Conservation (phyloP, 2,329 filamentous ascomycete genomes). For the Nothophaeocryptopus gaeumannii region DNA sequence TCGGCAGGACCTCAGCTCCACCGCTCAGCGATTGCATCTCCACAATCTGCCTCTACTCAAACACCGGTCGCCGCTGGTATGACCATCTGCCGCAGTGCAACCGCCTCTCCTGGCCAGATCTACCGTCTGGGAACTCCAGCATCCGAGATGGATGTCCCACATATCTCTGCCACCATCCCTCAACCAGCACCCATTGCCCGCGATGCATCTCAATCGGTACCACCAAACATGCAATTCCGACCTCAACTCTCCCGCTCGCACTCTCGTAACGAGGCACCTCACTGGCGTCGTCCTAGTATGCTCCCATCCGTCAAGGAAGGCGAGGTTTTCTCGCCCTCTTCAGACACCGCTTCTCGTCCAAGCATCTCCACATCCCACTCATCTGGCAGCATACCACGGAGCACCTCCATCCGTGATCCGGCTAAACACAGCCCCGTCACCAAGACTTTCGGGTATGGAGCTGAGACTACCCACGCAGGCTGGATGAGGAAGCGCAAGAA, state of each 20-base stretch:
- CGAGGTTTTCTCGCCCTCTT: conserved; percentile 28
- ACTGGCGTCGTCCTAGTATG: conserved; percentile 63
- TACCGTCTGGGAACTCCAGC: conserved; percentile 83
- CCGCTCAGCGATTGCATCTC: conserved; percentile 16
- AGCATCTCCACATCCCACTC: conserved; percentile 27
- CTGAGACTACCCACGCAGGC: conserved; percentile 61
- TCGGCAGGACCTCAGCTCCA: conserved; percentile 37
- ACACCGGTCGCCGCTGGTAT: conserved; percentile 31
- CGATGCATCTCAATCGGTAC: conserved; percentile 83
- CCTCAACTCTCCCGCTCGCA: conserved; percentile 40
- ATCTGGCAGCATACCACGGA: conserved; percentile 18
- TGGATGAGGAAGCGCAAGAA: conserved; percentile 96
- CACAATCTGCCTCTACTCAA: conserved; percentile 26
- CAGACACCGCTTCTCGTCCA: conserved; percentile 42
- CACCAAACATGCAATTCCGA: conserved; percentile 83
- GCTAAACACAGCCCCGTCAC: conserved; percentile 32
- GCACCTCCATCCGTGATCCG: conserved; percentile 26
- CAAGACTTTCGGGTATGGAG: conserved; percentile 34
- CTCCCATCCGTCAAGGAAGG: conserved; percentile 68
- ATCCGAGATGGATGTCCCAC: conserved; percentile 84
- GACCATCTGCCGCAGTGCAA: conserved; percentile 47
- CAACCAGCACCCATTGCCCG: conserved; percentile 65
- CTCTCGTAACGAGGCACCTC: conserved; percentile 42
- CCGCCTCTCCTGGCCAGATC: conserved; percentile 51
- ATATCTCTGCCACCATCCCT: conserved; percentile 53